Conservation (phyloP, 768 basidiomycete species). For the Suillus subaureus region DNA sequence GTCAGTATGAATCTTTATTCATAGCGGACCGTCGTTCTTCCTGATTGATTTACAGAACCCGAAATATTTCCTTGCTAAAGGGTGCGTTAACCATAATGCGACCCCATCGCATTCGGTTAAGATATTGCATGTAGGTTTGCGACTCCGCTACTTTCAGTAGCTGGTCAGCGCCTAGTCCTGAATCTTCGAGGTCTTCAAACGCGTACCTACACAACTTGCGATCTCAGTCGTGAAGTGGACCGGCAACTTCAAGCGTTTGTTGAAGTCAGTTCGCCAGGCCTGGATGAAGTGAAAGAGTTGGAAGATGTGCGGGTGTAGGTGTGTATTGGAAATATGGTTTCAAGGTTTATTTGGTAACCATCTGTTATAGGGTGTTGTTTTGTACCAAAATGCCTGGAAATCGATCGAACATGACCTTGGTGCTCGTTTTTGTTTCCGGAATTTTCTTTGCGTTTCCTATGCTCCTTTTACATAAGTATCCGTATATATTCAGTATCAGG, state of each 20-base stretch:
- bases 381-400: background rate
- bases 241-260: conserved; percentile 18
- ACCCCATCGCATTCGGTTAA: background rate
- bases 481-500: background rate
- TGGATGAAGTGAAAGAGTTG: too few relatives aligned
- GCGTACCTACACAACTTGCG: background rate
- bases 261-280: background rate
- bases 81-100: conserved; percentile 1
- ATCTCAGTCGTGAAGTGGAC: conserved; percentile 22
- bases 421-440: background rate
- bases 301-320: background rate
- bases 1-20: conserved; percentile 12
- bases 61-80: conserved; percentile 10
- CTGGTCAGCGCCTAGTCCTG: conserved; percentile 23
- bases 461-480: background rate
- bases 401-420: background rate
- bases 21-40: background rate
- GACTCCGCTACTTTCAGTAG: conserved; percentile 14
- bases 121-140: conserved; percentile 14
- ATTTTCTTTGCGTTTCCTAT: background rate
- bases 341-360: background rate
- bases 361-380: background rate
- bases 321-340: background rate
- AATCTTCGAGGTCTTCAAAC: conserved; percentile 16
- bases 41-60: conserved; percentile 14